phyloP scores from a whole-genome alignment of 139 green algal genomes.

The Chlamydomonas sphaeroides region DNA sequence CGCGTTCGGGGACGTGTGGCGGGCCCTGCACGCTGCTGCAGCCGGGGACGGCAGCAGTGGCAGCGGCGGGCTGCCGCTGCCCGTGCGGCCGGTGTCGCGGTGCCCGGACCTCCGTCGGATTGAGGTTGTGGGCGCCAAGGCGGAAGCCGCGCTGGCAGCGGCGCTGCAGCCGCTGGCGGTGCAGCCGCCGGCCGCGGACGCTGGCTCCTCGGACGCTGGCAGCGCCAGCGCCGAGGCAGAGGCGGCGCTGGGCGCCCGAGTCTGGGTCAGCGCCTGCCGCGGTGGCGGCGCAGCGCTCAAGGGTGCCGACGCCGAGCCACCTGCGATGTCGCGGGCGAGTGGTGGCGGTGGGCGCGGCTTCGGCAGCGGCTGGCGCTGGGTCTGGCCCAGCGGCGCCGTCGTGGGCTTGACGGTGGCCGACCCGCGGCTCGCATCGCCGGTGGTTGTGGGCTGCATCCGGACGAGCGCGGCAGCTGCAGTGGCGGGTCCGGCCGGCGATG shows the following conservation, averaged over 20 bases:
- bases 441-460: neutral
- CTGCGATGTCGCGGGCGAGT: no score
- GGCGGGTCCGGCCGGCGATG: neutral
- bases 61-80: neutral
- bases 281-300: no score
- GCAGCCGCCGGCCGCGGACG: no score
- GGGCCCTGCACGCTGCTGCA: conserved; percentile 3
- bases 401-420: conserved; percentile 41
- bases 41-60: neutral
- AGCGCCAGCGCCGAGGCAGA: neutral
- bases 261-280: neutral
- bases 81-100: conserved; percentile 24
- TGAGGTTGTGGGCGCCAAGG: conserved; percentile 39
- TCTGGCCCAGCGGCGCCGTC: conserved; percentile 39
- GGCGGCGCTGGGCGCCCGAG: neutral
- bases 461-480: neutral
- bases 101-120: conserved; percentile 47
- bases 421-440: conserved; percentile 38
- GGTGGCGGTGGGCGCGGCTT: neutral
- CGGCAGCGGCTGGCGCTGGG: neutral
- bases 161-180: conserved; percentile 8
- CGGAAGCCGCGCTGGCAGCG: conserved; percentile 18
- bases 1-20: conserved; percentile 39
- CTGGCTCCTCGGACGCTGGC: neutral
- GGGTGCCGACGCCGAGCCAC: no score